phyloP scores from a whole-genome alignment of 2,329 filamentous ascomycete species.

The Colletotrichum godetiae region DNA sequence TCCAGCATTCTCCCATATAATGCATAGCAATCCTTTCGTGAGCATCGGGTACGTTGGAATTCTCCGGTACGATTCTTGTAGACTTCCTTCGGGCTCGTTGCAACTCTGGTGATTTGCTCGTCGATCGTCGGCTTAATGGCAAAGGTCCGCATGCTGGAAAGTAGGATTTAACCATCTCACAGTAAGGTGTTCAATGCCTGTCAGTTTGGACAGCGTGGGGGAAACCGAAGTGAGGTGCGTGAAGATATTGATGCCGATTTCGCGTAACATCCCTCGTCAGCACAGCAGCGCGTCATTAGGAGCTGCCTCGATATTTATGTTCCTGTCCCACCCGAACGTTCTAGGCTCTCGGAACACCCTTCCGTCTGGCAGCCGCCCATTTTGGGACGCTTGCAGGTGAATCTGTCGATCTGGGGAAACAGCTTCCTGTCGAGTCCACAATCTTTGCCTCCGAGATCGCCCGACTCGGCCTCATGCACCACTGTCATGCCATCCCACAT shows the following conservation, averaged over 20 bases:
- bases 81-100: neutral
- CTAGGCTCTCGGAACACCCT: neutral
- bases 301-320: neutral
- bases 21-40: neutral
- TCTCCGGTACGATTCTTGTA: neutral
- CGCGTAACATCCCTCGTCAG: conserved; percentile 39
- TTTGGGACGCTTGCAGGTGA: conserved; percentile 9
- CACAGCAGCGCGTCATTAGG: neutral
- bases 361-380: neutral
- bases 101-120: neutral
- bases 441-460: neutral
- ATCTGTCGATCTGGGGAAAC: conserved; percentile 20
- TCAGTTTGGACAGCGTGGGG: neutral
- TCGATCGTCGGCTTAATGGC: conserved; percentile 5
- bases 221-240: neutral
- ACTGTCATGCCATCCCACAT: neutral
- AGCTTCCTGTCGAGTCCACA: neutral
- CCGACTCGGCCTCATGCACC: neutral
- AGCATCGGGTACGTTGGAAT: neutral
- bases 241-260: conserved; percentile 35
- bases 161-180: too few species aligned
- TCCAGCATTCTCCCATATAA: neutral
- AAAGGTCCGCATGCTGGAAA: neutral
- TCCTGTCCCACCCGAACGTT: neutral
- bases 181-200: neutral